These are phyloP conservation scores for Cladosporium oxysporum DNA, from an alignment of 2,329 filamentous ascomycete species.

Conservation along the genomic window DNA sequence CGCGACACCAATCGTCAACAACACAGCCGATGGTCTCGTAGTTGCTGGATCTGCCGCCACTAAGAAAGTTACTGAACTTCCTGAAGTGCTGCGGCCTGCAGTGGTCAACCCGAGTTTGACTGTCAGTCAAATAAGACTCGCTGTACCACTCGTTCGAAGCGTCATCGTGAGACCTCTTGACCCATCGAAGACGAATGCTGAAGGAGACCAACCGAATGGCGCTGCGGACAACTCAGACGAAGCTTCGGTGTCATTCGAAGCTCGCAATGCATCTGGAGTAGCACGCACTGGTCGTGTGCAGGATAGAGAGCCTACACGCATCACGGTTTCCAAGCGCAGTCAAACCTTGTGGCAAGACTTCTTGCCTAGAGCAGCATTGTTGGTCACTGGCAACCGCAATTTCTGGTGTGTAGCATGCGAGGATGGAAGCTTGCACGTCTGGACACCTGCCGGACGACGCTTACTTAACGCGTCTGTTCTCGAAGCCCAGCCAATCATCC, in stretches of 20 bases:
- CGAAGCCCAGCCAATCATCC: slow-evolving; percentile 89
- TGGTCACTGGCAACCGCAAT: slow-evolving; percentile 84
- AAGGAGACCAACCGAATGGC: slow-evolving; percentile 47
- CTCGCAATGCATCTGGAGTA: slow-evolving; percentile 71
- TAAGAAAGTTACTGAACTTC: slow-evolving; percentile 49
- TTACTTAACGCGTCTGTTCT: slow-evolving; percentile 81
- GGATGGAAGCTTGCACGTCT: slow-evolving; percentile 84
- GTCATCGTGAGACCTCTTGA: slow-evolving; percentile 83
- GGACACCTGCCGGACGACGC: slow-evolving; percentile 88
- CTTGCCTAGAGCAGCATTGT: slow-evolving; percentile 79
- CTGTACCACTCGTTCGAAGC: slow-evolving; percentile 81
- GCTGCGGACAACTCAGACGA: slow-evolving; percentile 50
- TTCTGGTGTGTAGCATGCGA: slow-evolving; percentile 95
- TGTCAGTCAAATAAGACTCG: slow-evolving; percentile 80
- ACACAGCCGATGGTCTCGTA: slow-evolving; percentile 75
- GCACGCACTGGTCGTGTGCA: slow-evolving; percentile 61
- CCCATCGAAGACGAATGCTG: slow-evolving; percentile 53
- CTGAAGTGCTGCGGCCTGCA: slow-evolving; percentile 84
- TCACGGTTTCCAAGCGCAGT: slow-evolving; percentile 79
- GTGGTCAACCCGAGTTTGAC: slow-evolving; percentile 80
- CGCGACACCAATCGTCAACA: slow-evolving; percentile 72
- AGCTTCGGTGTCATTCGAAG: slow-evolving; percentile 75
- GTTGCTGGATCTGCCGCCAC: slow-evolving; percentile 67
- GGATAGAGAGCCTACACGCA: slow-evolving; percentile 77
- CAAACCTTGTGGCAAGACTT: slow-evolving; percentile 91